A percentile compares a stretch with the other conserved stretches of the same genome.
These are phyloP conservation scores for Claviceps digitariae DNA, from an alignment of 2,329 filamentous ascomycete genomes.

Conservation along the genomic window DNA sequence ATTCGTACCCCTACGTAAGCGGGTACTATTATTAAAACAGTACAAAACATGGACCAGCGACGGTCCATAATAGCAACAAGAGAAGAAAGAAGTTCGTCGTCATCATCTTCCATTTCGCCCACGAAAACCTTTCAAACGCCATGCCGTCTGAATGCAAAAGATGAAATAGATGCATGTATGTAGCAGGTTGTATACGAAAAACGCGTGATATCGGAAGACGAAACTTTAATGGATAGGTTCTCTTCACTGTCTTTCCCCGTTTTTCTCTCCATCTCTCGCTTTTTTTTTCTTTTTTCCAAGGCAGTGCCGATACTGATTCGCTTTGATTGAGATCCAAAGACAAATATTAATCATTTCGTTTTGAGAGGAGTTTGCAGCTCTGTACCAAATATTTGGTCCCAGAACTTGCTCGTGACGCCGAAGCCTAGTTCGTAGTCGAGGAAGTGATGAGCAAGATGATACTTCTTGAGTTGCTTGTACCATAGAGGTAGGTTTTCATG, in stretches of 20 bases:
- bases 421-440: slow-evolving; percentile 97
- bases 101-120: neutral
- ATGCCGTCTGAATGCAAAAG: slow-evolving; percentile 2
- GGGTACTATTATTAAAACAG: neutral
- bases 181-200: slow-evolving; percentile 1
- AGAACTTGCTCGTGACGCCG: slow-evolving; percentile 91
- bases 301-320: neutral
- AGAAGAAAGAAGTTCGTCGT: neutral
- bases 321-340: neutral
- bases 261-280: neutral
- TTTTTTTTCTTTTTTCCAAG: too few species aligned
- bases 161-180: slow-evolving; percentile 6
- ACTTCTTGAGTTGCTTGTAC: slow-evolving; percentile 91
- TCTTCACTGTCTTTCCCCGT: neutral
- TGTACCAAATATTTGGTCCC: slow-evolving; percentile 87
- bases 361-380: slow-evolving; percentile 42
- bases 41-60: neutral
- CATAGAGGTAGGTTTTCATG: slow-evolving; percentile 82
- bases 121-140: slow-evolving; percentile 4
- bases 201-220: neutral
- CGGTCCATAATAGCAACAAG: neutral
- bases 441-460: slow-evolving; percentile 94
- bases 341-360: slow-evolving; percentile 16
- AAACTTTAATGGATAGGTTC: neutral
- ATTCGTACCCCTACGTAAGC: neutral